Conservation (phyloP, 768 basidiomycete genomes). For the Tricholoma flavovirens region DNA sequence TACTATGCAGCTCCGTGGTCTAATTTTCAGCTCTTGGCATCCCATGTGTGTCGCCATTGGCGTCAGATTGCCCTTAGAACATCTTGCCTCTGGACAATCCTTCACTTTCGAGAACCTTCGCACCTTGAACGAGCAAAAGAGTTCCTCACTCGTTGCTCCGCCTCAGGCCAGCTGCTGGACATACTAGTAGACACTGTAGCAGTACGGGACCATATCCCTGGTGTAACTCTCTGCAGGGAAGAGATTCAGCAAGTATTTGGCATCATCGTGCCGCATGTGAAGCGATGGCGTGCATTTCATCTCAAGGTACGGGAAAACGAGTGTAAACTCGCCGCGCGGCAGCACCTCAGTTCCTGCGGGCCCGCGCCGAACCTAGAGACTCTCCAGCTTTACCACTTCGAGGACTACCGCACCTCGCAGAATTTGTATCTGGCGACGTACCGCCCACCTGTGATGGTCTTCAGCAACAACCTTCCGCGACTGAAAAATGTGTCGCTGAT, state of each 20-base stretch:
- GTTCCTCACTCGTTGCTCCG: conserved; percentile 35
- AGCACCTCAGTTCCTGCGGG: conserved; percentile 44
- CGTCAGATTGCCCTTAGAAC: conserved; percentile 47
- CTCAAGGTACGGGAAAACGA: conserved; percentile 54
- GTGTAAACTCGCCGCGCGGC: conserved; percentile 51
- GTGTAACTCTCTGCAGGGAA: conserved; percentile 46
- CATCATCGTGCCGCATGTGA: conserved; percentile 40
- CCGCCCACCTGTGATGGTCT: conserved; percentile 52
- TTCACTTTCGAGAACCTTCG: conserved; percentile 46
- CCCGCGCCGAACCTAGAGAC: conserved; percentile 52
- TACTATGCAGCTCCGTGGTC: conserved; percentile 35
- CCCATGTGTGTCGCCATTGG: conserved; percentile 57
- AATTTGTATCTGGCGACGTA: conserved; percentile 53
- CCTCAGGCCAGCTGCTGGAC: conserved; percentile 32
- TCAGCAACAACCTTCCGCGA: conserved; percentile 45
- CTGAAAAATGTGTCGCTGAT: conserved; percentile 54
- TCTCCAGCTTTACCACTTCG: conserved; percentile 61
- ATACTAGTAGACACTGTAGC: conserved; percentile 56
- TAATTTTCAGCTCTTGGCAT: conserved; percentile 49
- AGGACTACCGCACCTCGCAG: conserved; percentile 46
- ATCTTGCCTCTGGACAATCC: conserved; percentile 47
- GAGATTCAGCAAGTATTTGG: conserved; percentile 43
- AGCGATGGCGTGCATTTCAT: conserved; percentile 53
- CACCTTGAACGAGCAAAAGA: conserved; percentile 44
- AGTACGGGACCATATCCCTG: conserved; percentile 39